Percentiles rank a stretch among this genome's conserved stretches.
These are phyloP conservation scores for Euptelea pleiosperma DNA, from an alignment of 164 flowering plant genomes.

Conservation along the genomic window DNA sequence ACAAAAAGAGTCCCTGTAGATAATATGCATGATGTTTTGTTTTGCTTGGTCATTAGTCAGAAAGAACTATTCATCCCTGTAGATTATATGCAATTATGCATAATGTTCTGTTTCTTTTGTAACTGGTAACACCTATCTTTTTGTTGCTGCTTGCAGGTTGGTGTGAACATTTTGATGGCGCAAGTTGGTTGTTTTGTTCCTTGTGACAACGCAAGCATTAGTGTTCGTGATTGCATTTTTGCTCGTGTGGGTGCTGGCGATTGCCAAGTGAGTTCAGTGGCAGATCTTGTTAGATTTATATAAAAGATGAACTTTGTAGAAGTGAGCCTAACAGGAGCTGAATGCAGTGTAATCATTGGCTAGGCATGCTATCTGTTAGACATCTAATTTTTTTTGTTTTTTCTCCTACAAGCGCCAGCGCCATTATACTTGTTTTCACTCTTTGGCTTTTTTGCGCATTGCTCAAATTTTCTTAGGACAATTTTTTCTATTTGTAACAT, in stretches of 20 bases:
- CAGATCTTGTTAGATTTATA: neutral
- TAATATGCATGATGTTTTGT: slow-evolving; percentile 3
- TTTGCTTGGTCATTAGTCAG: too few relatives aligned
- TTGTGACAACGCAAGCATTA: slow-evolving; percentile 82
- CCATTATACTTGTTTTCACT: too few relatives aligned
- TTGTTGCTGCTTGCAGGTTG: slow-evolving; percentile 57
- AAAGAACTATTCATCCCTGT: too few relatives aligned
- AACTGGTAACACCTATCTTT: slow-evolving; percentile 1
- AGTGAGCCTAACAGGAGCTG: slow-evolving; percentile 2
- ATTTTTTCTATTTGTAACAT: too few relatives aligned
- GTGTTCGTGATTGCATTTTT: slow-evolving; percentile 94
- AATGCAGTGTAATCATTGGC: too few relatives aligned
- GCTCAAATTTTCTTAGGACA: too few relatives aligned
- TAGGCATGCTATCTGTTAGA: too few relatives aligned
- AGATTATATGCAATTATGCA: neutral
- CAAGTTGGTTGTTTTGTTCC: slow-evolving; percentile 97
- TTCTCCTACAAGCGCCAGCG: too few relatives aligned
- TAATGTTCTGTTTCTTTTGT: neutral
- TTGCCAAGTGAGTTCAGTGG: slow-evolving; percentile 69
- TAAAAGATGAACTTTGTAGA: neutral
- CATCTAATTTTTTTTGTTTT: too few relatives aligned
- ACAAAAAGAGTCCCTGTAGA: neutral
- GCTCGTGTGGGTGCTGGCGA: slow-evolving; percentile 99
- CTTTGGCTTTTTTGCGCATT: too few relatives aligned
- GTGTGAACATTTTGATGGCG: slow-evolving; percentile 94